A percentile compares a stretch with the other conserved stretches of the same genome.
These are phyloP conservation scores for Irpex lacteus DNA, from an alignment of 1,284 basidiomycete species.

Conservation along the genomic window DNA sequence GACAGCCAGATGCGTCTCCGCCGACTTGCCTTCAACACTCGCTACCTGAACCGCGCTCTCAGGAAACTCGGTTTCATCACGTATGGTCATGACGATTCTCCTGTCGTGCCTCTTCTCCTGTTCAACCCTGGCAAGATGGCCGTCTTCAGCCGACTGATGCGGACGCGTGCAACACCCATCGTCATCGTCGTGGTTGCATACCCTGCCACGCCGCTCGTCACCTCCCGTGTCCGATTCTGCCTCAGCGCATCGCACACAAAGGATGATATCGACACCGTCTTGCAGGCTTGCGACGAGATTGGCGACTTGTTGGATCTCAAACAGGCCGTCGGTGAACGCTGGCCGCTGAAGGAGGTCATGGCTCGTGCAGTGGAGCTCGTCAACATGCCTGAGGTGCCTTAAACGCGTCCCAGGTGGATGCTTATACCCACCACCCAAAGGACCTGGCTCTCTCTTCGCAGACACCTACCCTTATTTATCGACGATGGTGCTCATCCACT, in stretches of 20 bases:
- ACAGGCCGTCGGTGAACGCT: slow-evolving; percentile 73
- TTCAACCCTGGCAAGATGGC: slow-evolving; percentile 96
- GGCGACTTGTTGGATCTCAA: slow-evolving; percentile 87
- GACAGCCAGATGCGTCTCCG: slow-evolving; percentile 84
- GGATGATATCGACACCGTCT: slow-evolving; percentile 88
- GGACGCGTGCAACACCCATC: slow-evolving; percentile 76
- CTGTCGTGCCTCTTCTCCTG: slow-evolving; percentile 90
- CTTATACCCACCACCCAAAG: neutral
- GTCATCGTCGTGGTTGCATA: slow-evolving; percentile 90
- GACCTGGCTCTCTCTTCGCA: neutral
- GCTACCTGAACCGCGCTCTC: slow-evolving; percentile 87
- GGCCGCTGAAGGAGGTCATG: slow-evolving; percentile 81
- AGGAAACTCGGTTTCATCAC: slow-evolving; percentile 96
- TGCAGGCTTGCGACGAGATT: slow-evolving; percentile 91
- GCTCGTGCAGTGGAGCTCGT: slow-evolving; percentile 79
- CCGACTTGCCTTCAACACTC: slow-evolving; percentile 92
- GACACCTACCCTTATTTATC: neutral
- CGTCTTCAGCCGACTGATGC: slow-evolving; percentile 88
- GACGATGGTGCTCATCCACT: neutral
- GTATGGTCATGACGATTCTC: slow-evolving; percentile 89
- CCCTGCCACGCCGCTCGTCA: slow-evolving; percentile 91
- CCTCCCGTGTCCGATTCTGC: slow-evolving; percentile 91
- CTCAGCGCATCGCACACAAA: slow-evolving; percentile 95
- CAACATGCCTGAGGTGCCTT: slow-evolving; percentile 32
- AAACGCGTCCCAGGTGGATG: slow-evolving; percentile 8